Evolutionary conservation across 1,284 basidiomycete genomes (phyloP), one percentile per base, ranked within the genome.

Genomic region (Pseudozyma hubeiensis): DNA sequence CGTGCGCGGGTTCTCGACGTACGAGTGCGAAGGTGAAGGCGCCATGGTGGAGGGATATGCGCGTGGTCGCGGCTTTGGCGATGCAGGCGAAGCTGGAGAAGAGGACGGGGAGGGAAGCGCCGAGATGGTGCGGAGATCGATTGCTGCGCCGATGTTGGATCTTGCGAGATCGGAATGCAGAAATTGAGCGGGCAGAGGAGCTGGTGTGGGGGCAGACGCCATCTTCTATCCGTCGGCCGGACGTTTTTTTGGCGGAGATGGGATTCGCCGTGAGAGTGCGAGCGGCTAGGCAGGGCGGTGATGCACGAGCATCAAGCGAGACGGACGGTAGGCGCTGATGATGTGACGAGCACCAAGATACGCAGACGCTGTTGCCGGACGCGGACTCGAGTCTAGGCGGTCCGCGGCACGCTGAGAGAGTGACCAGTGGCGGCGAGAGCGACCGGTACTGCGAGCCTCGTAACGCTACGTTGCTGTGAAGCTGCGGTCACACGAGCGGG

Each of bases 201-300:
- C 53, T 29, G 67, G 35, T 41, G 61, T 56, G 14, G 57, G 67
- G 39, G 67, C 67, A 37, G 57, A 64, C n/a, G 57, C 67, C 67
- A 70, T 70, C 61, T 70, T 70, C 53, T 64, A 37, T 70, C 61
- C 44, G 53, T 55, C n/a, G 16, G 13, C 34, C 63, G 63, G 63
- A 59, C n/a, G 43, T 44, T 37, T 37, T 37, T 8, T 37, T 8
- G 35, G 1, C 9, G 14, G 14, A 37, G 9, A 37, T 14, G 35
- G 9, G 35, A 8, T 37, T 37, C 14, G 9, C 8, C 8, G 2
- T 8, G 8, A 37, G 35, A 14, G 35, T 37, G 35, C 9, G 35
- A 14, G 8, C 8, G 14, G 35, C 35, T 37, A 37, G 35, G 35
- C 24, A 24, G 24, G 24, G 24, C 24, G 4, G 24, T 24, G 24